phyloP scores from a whole-genome alignment of 2,329 filamentous ascomycete species.

The Thyridium curvatum region DNA sequence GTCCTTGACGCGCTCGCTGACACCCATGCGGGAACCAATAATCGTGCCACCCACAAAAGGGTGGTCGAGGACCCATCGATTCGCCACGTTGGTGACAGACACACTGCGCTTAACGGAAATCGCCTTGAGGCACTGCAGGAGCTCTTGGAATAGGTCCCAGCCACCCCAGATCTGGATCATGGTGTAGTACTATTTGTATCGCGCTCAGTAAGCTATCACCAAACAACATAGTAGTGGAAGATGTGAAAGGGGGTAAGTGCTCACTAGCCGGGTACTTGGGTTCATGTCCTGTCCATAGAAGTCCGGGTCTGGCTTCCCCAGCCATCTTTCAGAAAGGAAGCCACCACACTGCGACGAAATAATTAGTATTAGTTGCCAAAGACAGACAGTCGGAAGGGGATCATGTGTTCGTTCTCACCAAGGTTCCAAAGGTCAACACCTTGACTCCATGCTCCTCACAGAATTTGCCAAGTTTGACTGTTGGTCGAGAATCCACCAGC shows the following conservation, averaged over 20 bases:
- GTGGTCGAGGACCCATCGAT: conserved; percentile 25
- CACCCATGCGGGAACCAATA: conserved; percentile 22
- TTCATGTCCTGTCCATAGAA: conserved; percentile 22
- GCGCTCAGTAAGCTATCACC: too few species aligned
- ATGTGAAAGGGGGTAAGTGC: too few species aligned
- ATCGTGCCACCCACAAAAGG: conserved; percentile 24
- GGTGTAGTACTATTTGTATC: conserved; percentile 27
- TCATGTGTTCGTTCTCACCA: too few species aligned
- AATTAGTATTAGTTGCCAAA: too few species aligned
- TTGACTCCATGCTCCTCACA: conserved; percentile 21
- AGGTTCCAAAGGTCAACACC: conserved; percentile 24
- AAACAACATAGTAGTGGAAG: too few species aligned
- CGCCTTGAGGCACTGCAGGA: conserved; percentile 15
- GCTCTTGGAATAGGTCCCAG: conserved; percentile 21
- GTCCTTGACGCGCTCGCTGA: conserved; percentile 17
- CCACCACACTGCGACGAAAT: conserved; percentile 20
- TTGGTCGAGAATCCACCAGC: conserved; percentile 22
- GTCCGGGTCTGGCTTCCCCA: conserved; percentile 19
- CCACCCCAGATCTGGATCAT: conserved; percentile 22
- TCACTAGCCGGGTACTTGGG: too few species aligned
- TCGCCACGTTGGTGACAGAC: conserved; percentile 20
- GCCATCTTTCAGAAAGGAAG: conserved; percentile 25
- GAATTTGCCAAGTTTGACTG: conserved; percentile 17
- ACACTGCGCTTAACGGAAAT: conserved; percentile 18
- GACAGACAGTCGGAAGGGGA: too few species aligned